Evolutionary conservation across 2,329 filamentous ascomycete species (phyloP), one percentile per base, ranked within the genome.

Genomic region (Pestalotiopsis sp.): DNA sequence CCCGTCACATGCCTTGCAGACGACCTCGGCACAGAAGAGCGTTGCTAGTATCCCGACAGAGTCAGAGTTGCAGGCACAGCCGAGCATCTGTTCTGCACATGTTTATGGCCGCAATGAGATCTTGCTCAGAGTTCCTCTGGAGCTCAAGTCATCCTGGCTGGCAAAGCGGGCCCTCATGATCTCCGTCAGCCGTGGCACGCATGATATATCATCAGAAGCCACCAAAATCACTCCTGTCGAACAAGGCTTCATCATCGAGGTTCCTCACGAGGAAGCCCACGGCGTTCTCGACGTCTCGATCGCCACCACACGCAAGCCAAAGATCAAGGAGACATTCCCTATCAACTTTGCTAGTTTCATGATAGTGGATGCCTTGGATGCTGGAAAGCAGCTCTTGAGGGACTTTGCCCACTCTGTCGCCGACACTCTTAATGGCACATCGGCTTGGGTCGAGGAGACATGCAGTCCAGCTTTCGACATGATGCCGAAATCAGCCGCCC

Each of bases 251-350:
- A 72, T 87, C 20, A 81, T 89, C 27, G 82, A 86, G 69, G 82
- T 91, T 36, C 81, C 84, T 4, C 80, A 80, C 36, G 82, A 83
- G 31, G 88, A 91, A 69, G 86, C 88, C 5, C 80, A 88, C 70
- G 90, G 89, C 39, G 77, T 87, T 49, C 77, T 91, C 65, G 87
- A 87, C 66, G 82, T 92, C 59, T 85, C 86, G 2, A 83, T 92
- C 45, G 81, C 85, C 67, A 89, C 89, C 1, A 87, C 83, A 14
- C 87, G 84, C 67, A 87, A 86, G 70, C 90, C 90, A 27, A 87
- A 84, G 76, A 83, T 91, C 71, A 87, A 87, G 73, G 88, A 91
- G 78, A 86, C 85, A 0, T 88, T 91, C 75, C 83, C 85, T 52
- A 79, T 91, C 38, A 85, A 90, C 75, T 89, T 91, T 76, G 87